Percentiles rank a stretch among this genome's conserved stretches.
These are phyloP conservation scores for Dothidotthia symphoricarpi DNA, from an alignment of 2,329 filamentous ascomycete genomes.

Conservation along the genomic window DNA sequence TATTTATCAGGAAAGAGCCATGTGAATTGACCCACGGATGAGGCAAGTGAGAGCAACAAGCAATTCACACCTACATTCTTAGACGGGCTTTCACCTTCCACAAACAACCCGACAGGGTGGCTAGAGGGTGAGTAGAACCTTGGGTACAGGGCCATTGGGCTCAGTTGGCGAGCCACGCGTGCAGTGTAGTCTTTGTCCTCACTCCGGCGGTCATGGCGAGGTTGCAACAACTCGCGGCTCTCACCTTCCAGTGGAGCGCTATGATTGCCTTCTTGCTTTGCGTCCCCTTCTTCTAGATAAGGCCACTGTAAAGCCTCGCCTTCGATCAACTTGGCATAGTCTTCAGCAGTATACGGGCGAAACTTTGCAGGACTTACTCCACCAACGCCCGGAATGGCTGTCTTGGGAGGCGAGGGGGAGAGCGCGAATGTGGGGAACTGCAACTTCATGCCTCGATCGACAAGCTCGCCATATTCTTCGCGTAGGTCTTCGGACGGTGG, in stretches of 20 bases:
- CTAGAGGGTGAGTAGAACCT: slow-evolving; percentile 35
- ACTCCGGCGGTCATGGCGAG: slow-evolving; percentile 15
- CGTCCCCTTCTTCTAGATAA: slow-evolving; percentile 9
- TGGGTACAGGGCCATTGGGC: slow-evolving; percentile 14
- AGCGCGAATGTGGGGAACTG: slow-evolving; percentile 17
- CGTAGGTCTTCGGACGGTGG: slow-evolving; percentile 15
- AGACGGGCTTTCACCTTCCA: slow-evolving; percentile 25
- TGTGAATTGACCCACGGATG: slow-evolving; percentile 4
- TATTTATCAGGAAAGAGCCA: slow-evolving; percentile 3
- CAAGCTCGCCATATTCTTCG: slow-evolving; percentile 10
- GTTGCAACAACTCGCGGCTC: slow-evolving; percentile 3
- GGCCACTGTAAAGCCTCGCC: slow-evolving; percentile 20
- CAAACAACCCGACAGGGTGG: slow-evolving; percentile 16
- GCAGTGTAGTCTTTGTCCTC: slow-evolving; percentile 11
- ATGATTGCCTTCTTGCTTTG: slow-evolving; percentile 6
- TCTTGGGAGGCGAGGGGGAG: slow-evolving; percentile 11
- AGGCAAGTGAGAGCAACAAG: slow-evolving; percentile 14
- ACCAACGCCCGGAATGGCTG: slow-evolving; percentile 8
- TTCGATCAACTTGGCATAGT: slow-evolving; percentile 30
- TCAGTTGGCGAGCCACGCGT: slow-evolving; percentile 5
- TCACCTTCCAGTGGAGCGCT: slow-evolving; percentile 11
- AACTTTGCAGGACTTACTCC: slow-evolving; percentile 26
- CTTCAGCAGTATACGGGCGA: slow-evolving; percentile 23
- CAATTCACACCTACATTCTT: slow-evolving; percentile 32
- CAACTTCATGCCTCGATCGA: slow-evolving; percentile 8